phyloP scores from a whole-genome alignment of 306 rosid species.

The Trifolium repens region DNA sequence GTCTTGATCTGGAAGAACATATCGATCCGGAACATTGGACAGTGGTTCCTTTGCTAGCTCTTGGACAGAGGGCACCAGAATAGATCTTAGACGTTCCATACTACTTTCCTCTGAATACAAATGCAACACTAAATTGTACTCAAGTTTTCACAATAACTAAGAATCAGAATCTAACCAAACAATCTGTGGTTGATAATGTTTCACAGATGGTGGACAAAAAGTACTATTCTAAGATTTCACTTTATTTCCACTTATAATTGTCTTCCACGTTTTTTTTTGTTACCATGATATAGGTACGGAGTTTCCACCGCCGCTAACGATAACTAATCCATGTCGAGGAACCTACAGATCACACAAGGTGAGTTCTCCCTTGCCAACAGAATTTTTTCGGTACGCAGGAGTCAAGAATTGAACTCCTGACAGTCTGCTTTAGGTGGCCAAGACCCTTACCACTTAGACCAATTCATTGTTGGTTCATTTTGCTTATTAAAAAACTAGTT shows the following conservation, averaged over 20 bases:
- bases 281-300: too few relatives aligned
- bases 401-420: too few relatives aligned
- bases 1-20: constrained; percentile 19
- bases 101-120: constrained; percentile 1
- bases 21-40: constrained; percentile 15
- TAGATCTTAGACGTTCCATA: neutral
- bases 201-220: neutral
- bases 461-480: neutral
- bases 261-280: too few relatives aligned
- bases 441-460: too few relatives aligned
- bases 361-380: too few relatives aligned
- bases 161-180: neutral
- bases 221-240: neutral
- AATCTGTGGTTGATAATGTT: neutral
- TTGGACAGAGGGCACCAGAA: constrained; percentile 20
- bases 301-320: too few relatives aligned
- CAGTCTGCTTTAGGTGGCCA: too few relatives aligned
- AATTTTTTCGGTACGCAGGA: too few relatives aligned
- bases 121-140: constrained; percentile 3
- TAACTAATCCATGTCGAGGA: too few relatives aligned
- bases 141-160: neutral
- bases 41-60: constrained; percentile 25
- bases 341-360: too few relatives aligned
- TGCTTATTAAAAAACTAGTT: neutral
- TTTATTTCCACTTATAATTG: neutral